Conservation (phyloP, 2,329 filamentous ascomycete genomes). For the Fusarium sublunatum region DNA sequence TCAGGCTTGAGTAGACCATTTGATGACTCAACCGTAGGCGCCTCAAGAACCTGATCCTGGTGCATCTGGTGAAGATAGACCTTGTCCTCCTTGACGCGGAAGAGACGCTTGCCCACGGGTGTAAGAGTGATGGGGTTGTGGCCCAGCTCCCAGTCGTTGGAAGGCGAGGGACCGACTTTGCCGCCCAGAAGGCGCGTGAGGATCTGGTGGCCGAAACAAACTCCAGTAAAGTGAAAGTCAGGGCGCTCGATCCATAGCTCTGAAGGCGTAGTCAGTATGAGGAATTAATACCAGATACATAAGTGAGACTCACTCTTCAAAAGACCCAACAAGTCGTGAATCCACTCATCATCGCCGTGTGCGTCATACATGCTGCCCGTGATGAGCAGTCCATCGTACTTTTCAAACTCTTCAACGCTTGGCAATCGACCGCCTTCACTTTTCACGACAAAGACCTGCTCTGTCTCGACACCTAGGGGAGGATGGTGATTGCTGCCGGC, state of each 20-base stretch:
- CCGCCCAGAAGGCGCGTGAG: constrained; percentile 76
- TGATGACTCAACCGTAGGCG: constrained; percentile 64
- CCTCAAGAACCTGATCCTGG: constrained; percentile 74
- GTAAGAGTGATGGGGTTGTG: constrained; percentile 74
- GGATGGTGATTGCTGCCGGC: constrained; percentile 65
- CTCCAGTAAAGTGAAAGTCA: constrained; percentile 71
- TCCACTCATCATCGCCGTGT: constrained; percentile 78
- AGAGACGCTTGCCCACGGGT: constrained; percentile 73
- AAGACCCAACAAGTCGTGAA: constrained; percentile 73
- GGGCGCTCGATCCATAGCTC: constrained; percentile 63
- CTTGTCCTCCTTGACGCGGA: constrained; percentile 63
- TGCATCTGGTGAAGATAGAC: constrained; percentile 83
- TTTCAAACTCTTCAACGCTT: constrained; percentile 62
- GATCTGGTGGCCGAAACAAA: constrained; percentile 87
- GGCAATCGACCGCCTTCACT: constrained; percentile 61
- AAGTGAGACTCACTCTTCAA: constrained; percentile 53
- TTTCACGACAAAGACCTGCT: constrained; percentile 65
- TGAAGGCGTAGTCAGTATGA: constrained; percentile 24
- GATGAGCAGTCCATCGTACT: constrained; percentile 78
- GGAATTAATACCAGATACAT: background rate
- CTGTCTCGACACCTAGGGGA: constrained; percentile 64
- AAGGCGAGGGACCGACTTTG: constrained; percentile 72
- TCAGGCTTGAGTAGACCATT: constrained; percentile 52
- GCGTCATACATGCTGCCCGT: constrained; percentile 77
- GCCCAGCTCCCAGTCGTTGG: constrained; percentile 77